A percentile compares a stretch with the other conserved stretches of the same genome.
These are phyloP conservation scores for Metarhizium anisopliae DNA, from an alignment of 2,329 filamentous ascomycete species.

Conservation along the genomic window DNA sequence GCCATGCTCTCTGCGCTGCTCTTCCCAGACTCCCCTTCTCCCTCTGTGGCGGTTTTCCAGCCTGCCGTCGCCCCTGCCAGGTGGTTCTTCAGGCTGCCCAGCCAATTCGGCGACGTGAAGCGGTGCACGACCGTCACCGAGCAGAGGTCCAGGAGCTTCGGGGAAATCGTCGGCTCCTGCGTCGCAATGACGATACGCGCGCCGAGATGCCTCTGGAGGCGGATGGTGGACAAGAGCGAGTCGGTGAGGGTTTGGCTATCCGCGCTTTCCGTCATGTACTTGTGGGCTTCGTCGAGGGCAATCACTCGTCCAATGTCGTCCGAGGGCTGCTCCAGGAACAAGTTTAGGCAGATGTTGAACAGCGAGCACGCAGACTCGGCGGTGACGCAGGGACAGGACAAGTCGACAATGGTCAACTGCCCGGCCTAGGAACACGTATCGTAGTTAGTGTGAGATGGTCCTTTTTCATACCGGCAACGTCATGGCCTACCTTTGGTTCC, in stretches of 20 bases:
- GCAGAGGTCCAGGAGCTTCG: slow-evolving; percentile 60
- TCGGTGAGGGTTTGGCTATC: slow-evolving; percentile 52
- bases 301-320: slow-evolving; percentile 46
- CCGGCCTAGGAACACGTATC: slow-evolving; percentile 10
- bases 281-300: slow-evolving; percentile 71
- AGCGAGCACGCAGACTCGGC: slow-evolving; percentile 58
- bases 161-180: slow-evolving; percentile 66
- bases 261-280: slow-evolving; percentile 52
- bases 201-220: slow-evolving; percentile 62
- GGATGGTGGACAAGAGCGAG: slow-evolving; percentile 51
- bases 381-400: slow-evolving; percentile 64
- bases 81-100: slow-evolving; percentile 31
- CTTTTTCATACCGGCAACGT: neutral
- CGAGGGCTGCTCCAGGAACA: slow-evolving; percentile 49
- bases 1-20: neutral
- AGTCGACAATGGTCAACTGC: slow-evolving; percentile 45
- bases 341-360: slow-evolving; percentile 61
- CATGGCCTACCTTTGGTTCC: slow-evolving; percentile 10
- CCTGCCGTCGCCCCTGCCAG: slow-evolving; percentile 28
- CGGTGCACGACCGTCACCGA: slow-evolving; percentile 64
- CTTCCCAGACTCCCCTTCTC: neutral
- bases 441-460: neutral
- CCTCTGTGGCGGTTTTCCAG: neutral
- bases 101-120: slow-evolving; percentile 60
- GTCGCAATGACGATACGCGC: slow-evolving; percentile 63